Percentiles rank a stretch among this genome's conserved stretches.
phyloP scores from a whole-genome alignment of 305 asterid species.

The Fraxinus xanthoxyloides region DNA sequence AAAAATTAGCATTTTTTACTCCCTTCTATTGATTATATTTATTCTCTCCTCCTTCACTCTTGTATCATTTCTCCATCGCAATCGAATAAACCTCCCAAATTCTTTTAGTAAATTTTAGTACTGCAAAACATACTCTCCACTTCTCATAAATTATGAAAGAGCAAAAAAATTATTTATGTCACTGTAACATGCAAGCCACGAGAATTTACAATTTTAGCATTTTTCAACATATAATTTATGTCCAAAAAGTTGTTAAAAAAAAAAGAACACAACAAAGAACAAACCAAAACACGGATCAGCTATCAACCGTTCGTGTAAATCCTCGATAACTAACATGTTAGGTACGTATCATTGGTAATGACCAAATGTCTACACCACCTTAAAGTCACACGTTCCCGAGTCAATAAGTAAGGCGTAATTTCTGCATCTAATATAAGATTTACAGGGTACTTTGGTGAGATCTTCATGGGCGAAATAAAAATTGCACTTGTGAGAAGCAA shows the following conservation, averaged over 20 bases:
- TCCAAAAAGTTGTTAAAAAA: not conserved
- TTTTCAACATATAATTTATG: not conserved
- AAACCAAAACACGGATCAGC: not conserved
- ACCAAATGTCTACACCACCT: not conserved
- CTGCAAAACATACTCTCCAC: not conserved
- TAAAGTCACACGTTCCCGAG: not conserved
- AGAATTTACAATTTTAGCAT: not conserved
- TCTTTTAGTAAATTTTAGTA: not conserved
- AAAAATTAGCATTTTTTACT: no score
- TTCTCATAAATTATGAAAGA: no score
- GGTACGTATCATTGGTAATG: not conserved
- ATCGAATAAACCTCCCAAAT: not conserved
- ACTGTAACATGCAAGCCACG: not conserved
- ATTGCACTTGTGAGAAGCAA: not conserved
- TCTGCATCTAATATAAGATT: not conserved
- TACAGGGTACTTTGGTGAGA: not conserved
- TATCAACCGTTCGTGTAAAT: not conserved
- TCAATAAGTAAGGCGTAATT: not conserved
- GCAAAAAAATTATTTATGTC: not conserved
- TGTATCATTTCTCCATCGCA: not conserved
- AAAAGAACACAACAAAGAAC: not conserved
- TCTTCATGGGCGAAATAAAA: not conserved
- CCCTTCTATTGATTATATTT: no score
- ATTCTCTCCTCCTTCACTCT: no score
- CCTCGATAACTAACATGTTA: not conserved